Percentiles rank a stretch among this genome's conserved stretches.
phyloP scores from a whole-genome alignment of 805 yeast species.

The Vanderwaltozyma tropicalis region DNA sequence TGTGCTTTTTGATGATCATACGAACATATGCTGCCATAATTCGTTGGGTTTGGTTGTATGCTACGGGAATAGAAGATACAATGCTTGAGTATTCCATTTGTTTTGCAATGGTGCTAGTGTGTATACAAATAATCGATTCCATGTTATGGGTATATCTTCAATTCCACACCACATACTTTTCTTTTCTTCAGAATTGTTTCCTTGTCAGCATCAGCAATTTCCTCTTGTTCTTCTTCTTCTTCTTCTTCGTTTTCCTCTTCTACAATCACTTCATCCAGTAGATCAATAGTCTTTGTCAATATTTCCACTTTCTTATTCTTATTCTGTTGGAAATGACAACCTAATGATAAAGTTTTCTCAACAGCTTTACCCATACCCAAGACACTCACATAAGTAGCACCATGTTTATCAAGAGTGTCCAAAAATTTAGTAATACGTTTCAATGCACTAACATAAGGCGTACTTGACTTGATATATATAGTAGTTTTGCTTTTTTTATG shows the following conservation, averaged over 20 bases:
- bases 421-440: conserved; percentile 52
- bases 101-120: neutral
- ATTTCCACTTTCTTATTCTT: conserved; percentile 46
- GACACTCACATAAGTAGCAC: conserved; percentile 40
- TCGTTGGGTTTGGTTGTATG: too few relatives aligned
- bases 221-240: conserved; percentile 5
- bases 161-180: conserved; percentile 34
- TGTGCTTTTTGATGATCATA: too few relatives aligned
- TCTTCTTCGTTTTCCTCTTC: conserved; percentile 11
- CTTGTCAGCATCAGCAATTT: conserved; percentile 24
- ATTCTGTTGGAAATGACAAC: conserved; percentile 44
- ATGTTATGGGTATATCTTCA: conserved; percentile 27
- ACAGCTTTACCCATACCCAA: conserved; percentile 72
- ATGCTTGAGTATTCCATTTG: neutral
- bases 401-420: conserved; percentile 35
- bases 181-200: conserved; percentile 30
- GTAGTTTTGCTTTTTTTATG: conserved; percentile 38
- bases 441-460: conserved; percentile 66
- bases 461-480: conserved; percentile 47
- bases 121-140: neutral
- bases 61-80: neutral
- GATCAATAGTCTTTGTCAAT: conserved; percentile 53
- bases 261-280: conserved; percentile 42
- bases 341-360: conserved; percentile 53
- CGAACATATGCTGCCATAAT: too few relatives aligned